A percentile compares a stretch with the other conserved stretches of the same genome.
Evolutionary conservation across 257 asterid genomes (phyloP).

Genomic region (Nicotiana sylvestris): DNA sequence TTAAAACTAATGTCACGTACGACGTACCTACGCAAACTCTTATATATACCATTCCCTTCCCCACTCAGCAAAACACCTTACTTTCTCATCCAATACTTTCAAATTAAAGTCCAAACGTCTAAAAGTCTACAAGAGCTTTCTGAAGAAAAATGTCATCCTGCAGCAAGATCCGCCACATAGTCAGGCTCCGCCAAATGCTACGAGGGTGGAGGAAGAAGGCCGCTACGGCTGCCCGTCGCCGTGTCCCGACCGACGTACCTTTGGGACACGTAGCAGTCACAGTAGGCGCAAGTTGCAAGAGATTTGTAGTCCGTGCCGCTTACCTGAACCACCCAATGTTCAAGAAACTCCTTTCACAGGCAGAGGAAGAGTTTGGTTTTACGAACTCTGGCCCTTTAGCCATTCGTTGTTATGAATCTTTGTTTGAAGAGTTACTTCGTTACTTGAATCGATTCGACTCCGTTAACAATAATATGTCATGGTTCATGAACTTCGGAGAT

Average conservation of each 20-base stretch:
- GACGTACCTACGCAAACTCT: too few relatives aligned
- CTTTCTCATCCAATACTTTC: too few relatives aligned
- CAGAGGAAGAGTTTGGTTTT: constrained; percentile 60
- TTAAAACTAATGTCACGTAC: too few relatives aligned
- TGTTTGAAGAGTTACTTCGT: constrained; percentile 41
- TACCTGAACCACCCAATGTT: constrained; percentile 51
- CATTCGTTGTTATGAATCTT: constrained; percentile 52
- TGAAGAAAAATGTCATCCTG: constrained; percentile 19
- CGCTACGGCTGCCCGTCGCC: constrained; percentile 18
- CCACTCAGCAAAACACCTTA: too few relatives aligned
- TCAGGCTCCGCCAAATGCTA: constrained; percentile 44
- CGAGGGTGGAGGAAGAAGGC: constrained; percentile 50
- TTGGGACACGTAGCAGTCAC: constrained; percentile 45
- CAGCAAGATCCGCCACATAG: constrained; percentile 42
- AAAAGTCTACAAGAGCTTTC: too few relatives aligned
- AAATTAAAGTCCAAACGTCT: too few relatives aligned
- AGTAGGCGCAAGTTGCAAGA: constrained; percentile 31
- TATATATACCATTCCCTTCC: too few relatives aligned
- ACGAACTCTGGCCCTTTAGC: constrained; percentile 43
- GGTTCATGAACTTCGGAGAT: constrained; percentile 21
- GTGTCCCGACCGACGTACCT: constrained; percentile 37
- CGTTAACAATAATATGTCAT: neutral
- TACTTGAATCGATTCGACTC: constrained; percentile 31
- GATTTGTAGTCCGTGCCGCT: constrained; percentile 44
- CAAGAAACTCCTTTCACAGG: constrained; percentile 36